Evolutionary conservation across 2,329 filamentous ascomycete species (phyloP).

Genomic region (Aureobasidium musti): DNA sequence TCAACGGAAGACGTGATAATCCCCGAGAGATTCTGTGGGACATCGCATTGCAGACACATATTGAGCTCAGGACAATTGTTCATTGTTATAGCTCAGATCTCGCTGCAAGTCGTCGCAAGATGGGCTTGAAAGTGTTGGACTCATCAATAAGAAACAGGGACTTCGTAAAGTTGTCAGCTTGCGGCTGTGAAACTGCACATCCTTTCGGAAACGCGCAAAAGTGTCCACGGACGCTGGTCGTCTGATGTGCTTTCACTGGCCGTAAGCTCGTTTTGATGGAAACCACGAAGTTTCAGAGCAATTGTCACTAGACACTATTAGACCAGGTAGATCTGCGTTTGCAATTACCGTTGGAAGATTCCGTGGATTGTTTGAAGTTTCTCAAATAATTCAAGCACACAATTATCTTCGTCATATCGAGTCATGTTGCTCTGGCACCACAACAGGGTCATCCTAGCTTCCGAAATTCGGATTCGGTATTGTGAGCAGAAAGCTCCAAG

Average conservation of each 20-base stretch:
- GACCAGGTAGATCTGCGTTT: background rate
- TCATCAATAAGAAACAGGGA: background rate
- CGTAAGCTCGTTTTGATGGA: background rate
- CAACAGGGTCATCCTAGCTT: background rate
- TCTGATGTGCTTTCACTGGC: background rate
- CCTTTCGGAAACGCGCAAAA: background rate
- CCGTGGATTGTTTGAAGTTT: background rate
- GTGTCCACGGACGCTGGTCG: background rate
- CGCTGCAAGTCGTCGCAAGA: background rate
- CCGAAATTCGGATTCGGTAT: background rate
- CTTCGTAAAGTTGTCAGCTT: background rate
- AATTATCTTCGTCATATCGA: background rate
- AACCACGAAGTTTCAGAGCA: background rate
- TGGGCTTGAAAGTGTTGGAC: background rate
- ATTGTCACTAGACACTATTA: background rate
- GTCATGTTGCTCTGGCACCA: background rate
- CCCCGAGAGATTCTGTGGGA: too few relatives aligned
- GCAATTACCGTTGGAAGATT: background rate
- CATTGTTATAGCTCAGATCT: background rate
- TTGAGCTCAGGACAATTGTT: background rate
- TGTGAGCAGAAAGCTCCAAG: background rate
- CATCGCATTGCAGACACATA: background rate
- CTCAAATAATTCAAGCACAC: background rate
- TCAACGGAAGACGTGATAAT: background rate
- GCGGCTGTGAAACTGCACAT: slow-evolving; percentile 7